Conservation (phyloP, 495 filamentous ascomycete genomes). For the Penicillium odoratum region DNA sequence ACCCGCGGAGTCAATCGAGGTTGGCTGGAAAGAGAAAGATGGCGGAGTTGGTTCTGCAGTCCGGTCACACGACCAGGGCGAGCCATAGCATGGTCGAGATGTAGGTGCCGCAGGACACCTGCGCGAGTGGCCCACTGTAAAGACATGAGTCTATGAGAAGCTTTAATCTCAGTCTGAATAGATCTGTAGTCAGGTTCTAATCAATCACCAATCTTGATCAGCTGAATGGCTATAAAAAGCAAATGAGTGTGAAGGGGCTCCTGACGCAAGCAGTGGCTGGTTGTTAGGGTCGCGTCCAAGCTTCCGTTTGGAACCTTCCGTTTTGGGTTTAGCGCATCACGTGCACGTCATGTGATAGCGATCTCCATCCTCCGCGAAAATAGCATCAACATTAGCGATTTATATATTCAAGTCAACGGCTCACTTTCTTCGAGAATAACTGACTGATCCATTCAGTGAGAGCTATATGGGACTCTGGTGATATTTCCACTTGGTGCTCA, state of each 20-base stretch:
- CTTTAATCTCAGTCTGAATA: neutral
- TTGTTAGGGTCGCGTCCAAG: conserved; percentile 28
- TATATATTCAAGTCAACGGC: neutral
- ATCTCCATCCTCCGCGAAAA: conserved; percentile 15
- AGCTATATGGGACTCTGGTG: conserved; percentile 16
- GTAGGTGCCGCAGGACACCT: conserved; percentile 31
- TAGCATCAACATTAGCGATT: conserved; percentile 6
- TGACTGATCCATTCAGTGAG: conserved; percentile 4
- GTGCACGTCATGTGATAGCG: conserved; percentile 18
- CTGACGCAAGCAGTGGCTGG: conserved; percentile 33
- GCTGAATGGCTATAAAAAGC: neutral
- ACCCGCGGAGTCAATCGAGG: conserved; percentile 13
- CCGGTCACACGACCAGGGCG: conserved; percentile 29
- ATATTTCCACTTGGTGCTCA: neutral
- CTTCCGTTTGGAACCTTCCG: conserved; percentile 31
- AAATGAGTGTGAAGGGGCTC: conserved; percentile 21
- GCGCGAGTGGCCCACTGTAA: conserved; percentile 31
- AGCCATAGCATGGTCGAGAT: conserved; percentile 25
- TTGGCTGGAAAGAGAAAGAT: conserved; percentile 24
- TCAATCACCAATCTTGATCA: neutral
- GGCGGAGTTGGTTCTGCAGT: conserved; percentile 31
- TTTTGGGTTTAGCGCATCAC: conserved; percentile 21
- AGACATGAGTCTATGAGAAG: conserved; percentile 27
- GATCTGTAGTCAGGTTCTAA: neutral
- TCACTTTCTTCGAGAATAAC: neutral